A percentile compares a stretch with the other conserved stretches of the same genome.
Evolutionary conservation across 768 basidiomycete genomes (phyloP).

Genomic region (Boletus sp.): DNA sequence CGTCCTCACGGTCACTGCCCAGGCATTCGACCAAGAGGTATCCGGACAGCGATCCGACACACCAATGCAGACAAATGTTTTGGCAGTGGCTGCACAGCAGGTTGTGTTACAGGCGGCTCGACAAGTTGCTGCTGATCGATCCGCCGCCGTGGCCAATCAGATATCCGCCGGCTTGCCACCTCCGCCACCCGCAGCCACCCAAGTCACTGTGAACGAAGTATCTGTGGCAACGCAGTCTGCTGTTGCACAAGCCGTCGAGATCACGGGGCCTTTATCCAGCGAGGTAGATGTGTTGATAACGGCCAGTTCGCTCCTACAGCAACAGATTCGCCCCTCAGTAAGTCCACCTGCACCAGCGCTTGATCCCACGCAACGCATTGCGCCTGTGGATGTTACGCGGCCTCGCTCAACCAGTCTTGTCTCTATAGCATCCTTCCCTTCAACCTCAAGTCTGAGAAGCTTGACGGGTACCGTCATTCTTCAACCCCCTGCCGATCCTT

Average conservation of each 20-base stretch:
- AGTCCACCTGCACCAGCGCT: conserved; percentile 23
- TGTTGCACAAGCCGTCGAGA: conserved; percentile 79
- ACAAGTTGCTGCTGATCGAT: conserved; percentile 52
- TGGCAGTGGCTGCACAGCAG: conserved; percentile 76
- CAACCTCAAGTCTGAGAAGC: conserved; percentile 19
- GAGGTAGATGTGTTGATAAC: conserved; percentile 81
- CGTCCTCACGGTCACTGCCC: conserved; percentile 66
- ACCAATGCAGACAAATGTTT: conserved; percentile 46
- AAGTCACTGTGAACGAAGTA: conserved; percentile 55
- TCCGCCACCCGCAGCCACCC: conserved; percentile 29
- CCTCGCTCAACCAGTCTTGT: conserved; percentile 35
- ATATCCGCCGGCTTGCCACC: conserved; percentile 40
- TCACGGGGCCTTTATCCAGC: conserved; percentile 66
- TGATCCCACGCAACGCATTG: conserved; percentile 26
- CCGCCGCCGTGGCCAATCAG: conserved; percentile 40
- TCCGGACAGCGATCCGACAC: conserved; percentile 49
- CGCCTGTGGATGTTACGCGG: conserved; percentile 30
- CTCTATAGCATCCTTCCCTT: conserved; percentile 24
- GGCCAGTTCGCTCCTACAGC: conserved; percentile 51
- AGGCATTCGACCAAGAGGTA: conserved; percentile 71
- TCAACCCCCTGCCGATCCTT: conserved; percentile 25
- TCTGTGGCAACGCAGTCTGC: conserved; percentile 68
- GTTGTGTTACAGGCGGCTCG: conserved; percentile 76
- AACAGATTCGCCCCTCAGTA: conserved; percentile 36
- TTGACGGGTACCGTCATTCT: conserved; percentile 19